Percentiles rank a stretch among this genome's conserved stretches.
These are phyloP conservation scores for Venturia asperata DNA, from an alignment of 2,329 filamentous ascomycete species.

Conservation along the genomic window DNA sequence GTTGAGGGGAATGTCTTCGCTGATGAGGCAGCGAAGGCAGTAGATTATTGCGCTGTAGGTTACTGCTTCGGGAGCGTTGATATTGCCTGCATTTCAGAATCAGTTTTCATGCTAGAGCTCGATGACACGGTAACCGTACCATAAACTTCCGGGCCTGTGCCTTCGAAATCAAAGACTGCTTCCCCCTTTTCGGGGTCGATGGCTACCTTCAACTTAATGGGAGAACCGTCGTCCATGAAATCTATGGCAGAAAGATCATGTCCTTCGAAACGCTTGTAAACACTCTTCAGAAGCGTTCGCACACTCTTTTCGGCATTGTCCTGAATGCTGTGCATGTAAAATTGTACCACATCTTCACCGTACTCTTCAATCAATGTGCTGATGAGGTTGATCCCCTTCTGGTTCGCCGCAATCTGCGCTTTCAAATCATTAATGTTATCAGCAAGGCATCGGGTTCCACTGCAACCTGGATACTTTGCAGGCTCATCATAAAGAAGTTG, in stretches of 20 bases:
- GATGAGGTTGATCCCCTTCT: constrained; percentile 76
- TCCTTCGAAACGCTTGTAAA: constrained; percentile 62
- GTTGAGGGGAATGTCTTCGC: constrained; percentile 76
- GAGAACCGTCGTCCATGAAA: constrained; percentile 81
- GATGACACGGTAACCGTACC: constrained; percentile 36
- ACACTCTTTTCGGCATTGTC: constrained; percentile 73
- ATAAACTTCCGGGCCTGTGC: constrained; percentile 73
- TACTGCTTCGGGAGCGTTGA: constrained; percentile 74
- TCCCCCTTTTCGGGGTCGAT: constrained; percentile 69
- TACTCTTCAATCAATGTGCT: constrained; percentile 69
- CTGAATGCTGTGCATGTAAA: constrained; percentile 79
- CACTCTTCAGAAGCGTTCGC: constrained; percentile 62
- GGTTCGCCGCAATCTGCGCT: constrained; percentile 79
- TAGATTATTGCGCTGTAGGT: constrained; percentile 83
- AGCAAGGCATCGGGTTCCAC: constrained; percentile 67
- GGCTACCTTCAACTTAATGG: constrained; percentile 65
- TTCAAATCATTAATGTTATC: constrained; percentile 85
- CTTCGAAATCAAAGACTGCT: constrained; percentile 70
- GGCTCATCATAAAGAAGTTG: constrained; percentile 67
- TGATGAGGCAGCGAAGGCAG: constrained; percentile 72
- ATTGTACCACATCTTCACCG: constrained; percentile 66
- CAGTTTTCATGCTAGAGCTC: not conserved
- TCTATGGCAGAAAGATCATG: constrained; percentile 67
- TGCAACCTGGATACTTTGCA: constrained; percentile 66
- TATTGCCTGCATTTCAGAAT: constrained; percentile 46